Base-by-base conservation (phyloP, 1,284 basidiomycete genomes). In the Lentinula novae-zelandiae region DNA sequence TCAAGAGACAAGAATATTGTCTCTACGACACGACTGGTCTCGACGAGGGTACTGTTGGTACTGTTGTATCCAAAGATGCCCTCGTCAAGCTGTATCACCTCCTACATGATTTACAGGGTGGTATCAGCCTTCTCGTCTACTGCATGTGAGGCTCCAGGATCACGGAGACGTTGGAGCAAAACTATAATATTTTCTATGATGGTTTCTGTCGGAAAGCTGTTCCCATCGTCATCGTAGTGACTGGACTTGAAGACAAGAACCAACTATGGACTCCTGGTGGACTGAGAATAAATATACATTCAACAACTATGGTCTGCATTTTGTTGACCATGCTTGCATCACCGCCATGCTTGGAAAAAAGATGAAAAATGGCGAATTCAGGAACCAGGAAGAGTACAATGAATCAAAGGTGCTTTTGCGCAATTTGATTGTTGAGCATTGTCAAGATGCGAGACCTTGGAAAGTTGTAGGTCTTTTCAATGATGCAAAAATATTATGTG, bases 11-110 rank as follows among this genome's bases (percentile, higher is more conserved):
- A 40, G 55, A 55, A 15, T 70, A 72, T 33, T 68, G 58, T 34
- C 39, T 78, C 22, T 73, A 72, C 65, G 78, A 78, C 36, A 79
- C 78, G 38, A 69, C 74, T 20, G 78, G 78, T n/a, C 72, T 79
- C 13, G 67, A 78, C 51, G 76, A 80, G 52, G 73, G 73, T 56
- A 70, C 68, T 38, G 66, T 0, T 53, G 72, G 65, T 63, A 70
- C 51, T 60, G 69, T 60, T 63, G 71, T 64, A 33, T 70, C 58
- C 8, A 56, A 62, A 20, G 64, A 70, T 2, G 73, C 76, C 0
- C 71, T 80, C 38, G 68, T 70, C 42, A 68, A 68, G 42, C 71
- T 77, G 0, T 74, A 71, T 60, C 60, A 66, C 1, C 72, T 79
- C 46, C 63, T 80, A 55, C 46, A 49, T 12, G 67, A 51, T 10